Evolutionary conservation across 768 basidiomycete genomes (phyloP).

Genomic region (Nidularia pulvinata): DNA sequence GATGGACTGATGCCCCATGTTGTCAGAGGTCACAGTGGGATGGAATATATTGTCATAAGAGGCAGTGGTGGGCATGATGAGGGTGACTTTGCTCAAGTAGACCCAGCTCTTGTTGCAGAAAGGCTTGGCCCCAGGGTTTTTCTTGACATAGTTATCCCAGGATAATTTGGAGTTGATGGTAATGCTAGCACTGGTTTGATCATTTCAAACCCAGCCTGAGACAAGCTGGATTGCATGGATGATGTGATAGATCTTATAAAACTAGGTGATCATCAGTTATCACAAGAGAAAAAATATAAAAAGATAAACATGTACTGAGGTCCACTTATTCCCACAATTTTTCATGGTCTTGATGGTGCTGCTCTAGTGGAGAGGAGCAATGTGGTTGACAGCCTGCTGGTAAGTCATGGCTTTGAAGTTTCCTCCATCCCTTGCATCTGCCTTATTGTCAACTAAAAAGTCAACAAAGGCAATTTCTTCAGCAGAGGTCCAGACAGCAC

Average conservation of each 20-base stretch:
- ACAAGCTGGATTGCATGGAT: not conserved
- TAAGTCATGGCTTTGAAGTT: too few relatives aligned
- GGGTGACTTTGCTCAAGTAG: constrained; percentile 1
- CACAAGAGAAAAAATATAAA: too few relatives aligned
- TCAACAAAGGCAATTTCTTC: too few relatives aligned
- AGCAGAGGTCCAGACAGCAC: too few relatives aligned
- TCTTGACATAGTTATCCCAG: constrained; percentile 16
- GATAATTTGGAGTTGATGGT: not conserved
- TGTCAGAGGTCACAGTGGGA: not conserved
- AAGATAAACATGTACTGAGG: too few relatives aligned
- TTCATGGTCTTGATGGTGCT: too few relatives aligned
- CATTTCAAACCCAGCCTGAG: constrained; percentile 5
- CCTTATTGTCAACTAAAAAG: too few relatives aligned
- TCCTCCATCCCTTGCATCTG: too few relatives aligned
- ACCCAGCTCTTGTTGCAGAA: constrained; percentile 19
- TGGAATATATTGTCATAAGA: constrained; percentile 6
- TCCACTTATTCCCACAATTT: too few relatives aligned
- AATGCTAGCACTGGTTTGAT: constrained; percentile 3
- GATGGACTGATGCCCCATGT: not conserved
- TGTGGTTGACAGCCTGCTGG: too few relatives aligned
- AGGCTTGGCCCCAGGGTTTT: constrained; percentile 15
- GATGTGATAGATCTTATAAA: constrained; percentile 2
- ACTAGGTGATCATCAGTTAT: too few relatives aligned
- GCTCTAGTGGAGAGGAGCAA: too few relatives aligned
- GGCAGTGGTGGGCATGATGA: constrained; percentile 8